Base-by-base conservation (phyloP, 139 green algal genomes). In the Picochlorum costavermella region DNA sequence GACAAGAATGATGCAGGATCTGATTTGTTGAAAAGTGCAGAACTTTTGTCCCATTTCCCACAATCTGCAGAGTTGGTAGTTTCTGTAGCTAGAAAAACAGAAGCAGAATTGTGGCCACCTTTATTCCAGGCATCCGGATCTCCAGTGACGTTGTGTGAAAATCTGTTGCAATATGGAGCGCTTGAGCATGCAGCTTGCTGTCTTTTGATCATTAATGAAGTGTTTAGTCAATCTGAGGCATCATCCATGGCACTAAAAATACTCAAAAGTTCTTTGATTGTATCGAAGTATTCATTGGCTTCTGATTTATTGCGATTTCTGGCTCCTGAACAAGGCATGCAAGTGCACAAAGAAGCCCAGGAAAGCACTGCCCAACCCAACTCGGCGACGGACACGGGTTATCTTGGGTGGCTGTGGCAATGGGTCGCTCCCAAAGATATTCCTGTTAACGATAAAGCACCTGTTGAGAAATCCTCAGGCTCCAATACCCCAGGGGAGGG, bases 81-180 rank as follows among this genome's bases (percentile, higher is more conserved):
- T 2, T 84, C 73, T 37, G 90, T 98, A 10, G 87, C 90, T 33
- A 81, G 92, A 59, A 98, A 98, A 78, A 98, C 90, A 4, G 92
- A 98, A 67, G 83, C 85, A 1, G 49, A 74, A 20, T 81, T 96
- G 65, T 98, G 92, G 92, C 81, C 84, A 9, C 61, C 84, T 33
- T 84, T 98, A n/a, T 98, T 98, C 72, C 74, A 70, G 3, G 87
- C 88, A 1, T 84, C 89, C 9, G 92, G 92, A 61, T 75, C 67
- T 5, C 88, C 88, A 13, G 65, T 69, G 28, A 49, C 31, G 14
- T 63, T 95, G 63, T 68, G 89, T 53, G 75, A 90, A 44, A 69
- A 67, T 11, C 74, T 90, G 58, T 61, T 91, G 61, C 71, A 75
- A 17, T 65, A 65, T 1, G 86, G 85, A 11, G 72, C 67, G 2